Evolutionary conservation across 2,329 filamentous ascomycete species (phyloP).

Genomic region (Fusarium sp.): DNA sequence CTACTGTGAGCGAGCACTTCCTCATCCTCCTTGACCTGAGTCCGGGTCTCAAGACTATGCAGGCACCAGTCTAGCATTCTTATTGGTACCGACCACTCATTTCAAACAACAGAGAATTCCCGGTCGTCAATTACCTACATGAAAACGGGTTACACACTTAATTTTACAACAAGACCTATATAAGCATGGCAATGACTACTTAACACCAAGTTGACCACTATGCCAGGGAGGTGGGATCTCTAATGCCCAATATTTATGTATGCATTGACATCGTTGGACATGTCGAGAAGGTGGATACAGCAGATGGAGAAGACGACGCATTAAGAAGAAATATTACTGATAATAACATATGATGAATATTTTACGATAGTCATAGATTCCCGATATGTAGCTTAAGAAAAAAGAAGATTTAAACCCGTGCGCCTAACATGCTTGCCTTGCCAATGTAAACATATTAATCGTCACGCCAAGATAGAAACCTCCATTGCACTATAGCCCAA

Average conservation of each 20-base stretch:
- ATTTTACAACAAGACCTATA: too few species aligned
- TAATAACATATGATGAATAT: fast-evolving
- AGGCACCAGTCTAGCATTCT: not conserved
- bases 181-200: not conserved
- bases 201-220: not conserved
- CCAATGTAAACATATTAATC: not conserved
- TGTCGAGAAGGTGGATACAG: not conserved
- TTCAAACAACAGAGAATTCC: fast-evolving
- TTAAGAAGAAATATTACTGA: not conserved
- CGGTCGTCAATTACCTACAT: fast-evolving
- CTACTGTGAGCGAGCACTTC: not conserved
- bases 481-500: too few species aligned
- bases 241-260: too few species aligned
- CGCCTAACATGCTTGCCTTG: not conserved
- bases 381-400: fast-evolving
- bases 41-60: not conserved
- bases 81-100: too few species aligned
- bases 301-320: not conserved
- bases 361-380: fast-evolving
- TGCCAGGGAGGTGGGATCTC: not conserved
- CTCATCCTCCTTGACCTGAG: not conserved
- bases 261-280: too few species aligned
- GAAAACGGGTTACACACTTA: too few species aligned
- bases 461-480: not conserved
- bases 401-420: too few species aligned